These are phyloP conservation scores for Dichomitus squalens DNA, from an alignment of 1,284 basidiomycete genomes.

Conservation along the genomic window DNA sequence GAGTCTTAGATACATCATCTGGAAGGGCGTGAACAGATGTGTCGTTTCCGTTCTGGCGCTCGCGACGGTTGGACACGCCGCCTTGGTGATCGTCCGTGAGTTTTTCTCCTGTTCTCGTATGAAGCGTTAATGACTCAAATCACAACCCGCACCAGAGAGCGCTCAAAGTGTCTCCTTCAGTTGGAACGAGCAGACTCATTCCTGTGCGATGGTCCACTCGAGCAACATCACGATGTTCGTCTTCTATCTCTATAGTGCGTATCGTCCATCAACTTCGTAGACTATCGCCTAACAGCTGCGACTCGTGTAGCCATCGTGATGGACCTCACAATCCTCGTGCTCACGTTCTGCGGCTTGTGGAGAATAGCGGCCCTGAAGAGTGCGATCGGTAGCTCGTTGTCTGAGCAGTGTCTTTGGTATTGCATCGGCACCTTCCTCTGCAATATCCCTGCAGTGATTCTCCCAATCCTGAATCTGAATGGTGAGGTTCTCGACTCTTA, in stretches of 20 bases:
- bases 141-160: slow-evolving; percentile 6
- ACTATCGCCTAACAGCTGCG: too few species aligned
- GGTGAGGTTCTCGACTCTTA: background rate
- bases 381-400: slow-evolving; percentile 13
- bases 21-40: slow-evolving; percentile 18
- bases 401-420: slow-evolving; percentile 22
- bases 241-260: slow-evolving; percentile 23
- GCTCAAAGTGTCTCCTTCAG: slow-evolving; percentile 8
- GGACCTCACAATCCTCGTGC: slow-evolving; percentile 17
- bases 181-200: background rate
- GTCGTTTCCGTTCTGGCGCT: slow-evolving; percentile 12
- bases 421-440: slow-evolving; percentile 15
- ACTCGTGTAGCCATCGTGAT: slow-evolving; percentile 12
- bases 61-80: slow-evolving; percentile 11
- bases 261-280: too few species aligned
- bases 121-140: background rate
- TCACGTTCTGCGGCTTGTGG: slow-evolving; percentile 16
- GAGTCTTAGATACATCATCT: slow-evolving; percentile 16
- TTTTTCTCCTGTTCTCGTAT: background rate
- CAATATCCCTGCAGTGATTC: slow-evolving; percentile 17
- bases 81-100: slow-evolving; percentile 16
- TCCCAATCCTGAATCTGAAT: slow-evolving; percentile 17
- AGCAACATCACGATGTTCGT: slow-evolving; percentile 15
- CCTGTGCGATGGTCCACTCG: slow-evolving; percentile 12
- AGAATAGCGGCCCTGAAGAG: slow-evolving; percentile 13